Conservation (phyloP, 345 rosid genomes). For the Streptanthus diversifolius region DNA sequence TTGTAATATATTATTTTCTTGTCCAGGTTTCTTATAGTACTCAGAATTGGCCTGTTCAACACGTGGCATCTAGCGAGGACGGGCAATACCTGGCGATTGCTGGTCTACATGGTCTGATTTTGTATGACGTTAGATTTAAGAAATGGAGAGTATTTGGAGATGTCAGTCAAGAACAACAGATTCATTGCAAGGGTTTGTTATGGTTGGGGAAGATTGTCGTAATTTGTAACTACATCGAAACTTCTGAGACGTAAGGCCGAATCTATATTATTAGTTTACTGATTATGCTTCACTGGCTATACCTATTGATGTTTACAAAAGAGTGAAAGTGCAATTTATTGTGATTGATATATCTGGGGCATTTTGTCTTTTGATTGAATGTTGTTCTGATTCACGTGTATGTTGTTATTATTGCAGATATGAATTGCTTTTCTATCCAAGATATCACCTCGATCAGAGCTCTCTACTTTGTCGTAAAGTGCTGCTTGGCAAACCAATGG, state of each 20-base stretch:
- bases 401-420: slow-evolving; percentile 49
- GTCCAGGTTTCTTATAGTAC: slow-evolving; percentile 80
- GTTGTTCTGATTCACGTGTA: background rate
- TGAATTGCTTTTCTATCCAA: slow-evolving; percentile 93
- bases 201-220: slow-evolving; percentile 96
- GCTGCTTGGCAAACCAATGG: slow-evolving; percentile 88
- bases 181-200: slow-evolving; percentile 88
- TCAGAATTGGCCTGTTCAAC: slow-evolving; percentile 99
- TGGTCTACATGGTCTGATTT: slow-evolving; percentile 87
- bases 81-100: slow-evolving; percentile 95
- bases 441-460: slow-evolving; percentile 95
- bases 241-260: slow-evolving; percentile 69
- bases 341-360: background rate
- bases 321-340: background rate
- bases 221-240: slow-evolving; percentile 79
- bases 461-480: slow-evolving; percentile 83
- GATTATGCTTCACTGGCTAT: slow-evolving; percentile 7
- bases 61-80: slow-evolving; percentile 96
- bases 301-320: background rate
- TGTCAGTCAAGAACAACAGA: slow-evolving; percentile 90
- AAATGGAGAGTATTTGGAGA: slow-evolving; percentile 98
- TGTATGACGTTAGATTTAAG: slow-evolving; percentile 77
- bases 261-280: slow-evolving; percentile 12
- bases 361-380: slow-evolving; percentile 7
- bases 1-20: slow-evolving; percentile 29